Evolutionary conservation across 495 filamentous ascomycete species (phyloP).

Genomic region (Daldinia childiae): DNA sequence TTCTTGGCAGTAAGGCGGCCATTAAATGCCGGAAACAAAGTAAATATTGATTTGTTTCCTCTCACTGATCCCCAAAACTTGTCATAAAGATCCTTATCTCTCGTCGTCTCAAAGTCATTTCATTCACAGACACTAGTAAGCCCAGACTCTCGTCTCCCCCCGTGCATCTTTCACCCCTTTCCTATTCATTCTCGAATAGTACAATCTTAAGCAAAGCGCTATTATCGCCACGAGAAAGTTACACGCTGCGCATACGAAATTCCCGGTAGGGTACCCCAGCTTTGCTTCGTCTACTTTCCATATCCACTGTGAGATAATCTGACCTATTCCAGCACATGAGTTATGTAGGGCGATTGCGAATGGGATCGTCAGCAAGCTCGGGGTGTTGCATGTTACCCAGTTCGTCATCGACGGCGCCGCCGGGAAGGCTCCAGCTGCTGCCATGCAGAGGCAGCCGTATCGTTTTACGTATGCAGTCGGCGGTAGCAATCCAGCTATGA

Average conservation of each 20-base stretch:
- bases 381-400: conserved; percentile 32
- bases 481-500: conserved; percentile 31
- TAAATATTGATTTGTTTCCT: too few species aligned
- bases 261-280: conserved; percentile 62
- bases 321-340: conserved; percentile 32
- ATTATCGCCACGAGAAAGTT: conserved; percentile 38
- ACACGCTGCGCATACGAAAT: conserved; percentile 62
- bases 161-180: conserved; percentile 23
- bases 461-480: conserved; percentile 23
- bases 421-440: conserved; percentile 33
- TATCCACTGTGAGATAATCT: conserved; percentile 55
- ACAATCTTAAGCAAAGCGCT: conserved; percentile 25
- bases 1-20: too few species aligned
- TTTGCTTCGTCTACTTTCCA: conserved; percentile 60
- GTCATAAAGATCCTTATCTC: too few species aligned
- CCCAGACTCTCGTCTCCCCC: conserved; percentile 33
- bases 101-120: not conserved
- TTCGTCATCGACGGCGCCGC: conserved; percentile 22
- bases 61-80: too few species aligned
- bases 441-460: conserved; percentile 36
- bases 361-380: conserved; percentile 28
- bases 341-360: conserved; percentile 37
- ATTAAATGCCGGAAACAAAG: too few species aligned
- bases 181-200: conserved; percentile 32
- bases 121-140: conserved; percentile 12